A percentile compares a stretch with the other conserved stretches of the same genome.
Evolutionary conservation across 306 rosid genomes (phyloP).

Genomic region (Malus sylvestris): DNA sequence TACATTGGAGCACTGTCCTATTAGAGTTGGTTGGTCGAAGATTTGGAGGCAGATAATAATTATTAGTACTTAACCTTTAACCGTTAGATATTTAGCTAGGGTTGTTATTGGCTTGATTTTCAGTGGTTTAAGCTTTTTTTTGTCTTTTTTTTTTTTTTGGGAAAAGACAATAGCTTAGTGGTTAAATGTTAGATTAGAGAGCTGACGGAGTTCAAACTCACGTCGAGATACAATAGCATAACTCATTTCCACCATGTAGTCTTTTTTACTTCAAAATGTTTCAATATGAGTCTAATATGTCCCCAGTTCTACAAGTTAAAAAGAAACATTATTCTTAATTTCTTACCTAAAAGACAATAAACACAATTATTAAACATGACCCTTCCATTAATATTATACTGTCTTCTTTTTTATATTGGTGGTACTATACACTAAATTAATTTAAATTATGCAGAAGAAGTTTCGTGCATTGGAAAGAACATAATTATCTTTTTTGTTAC

Average conservation of each 20-base stretch:
- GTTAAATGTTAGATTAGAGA: no score
- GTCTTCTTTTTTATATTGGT: no score
- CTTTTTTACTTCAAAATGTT: not conserved
- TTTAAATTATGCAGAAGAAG: no score
- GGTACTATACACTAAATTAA: no score
- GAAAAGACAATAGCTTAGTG: no score
- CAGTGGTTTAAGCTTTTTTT: not conserved
- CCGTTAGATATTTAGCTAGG: not conserved
- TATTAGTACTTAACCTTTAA: not conserved
- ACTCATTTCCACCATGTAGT: no score
- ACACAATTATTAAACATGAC: not conserved
- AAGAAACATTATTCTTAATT: not conserved
- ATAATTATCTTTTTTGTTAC: no score
- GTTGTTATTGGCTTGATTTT: not conserved
- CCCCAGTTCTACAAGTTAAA: not conserved
- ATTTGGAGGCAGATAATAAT: not conserved
- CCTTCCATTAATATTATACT: not conserved
- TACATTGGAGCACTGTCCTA: not conserved
- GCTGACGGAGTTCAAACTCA: no score
- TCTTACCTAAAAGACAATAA: not conserved
- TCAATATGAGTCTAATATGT: not conserved
- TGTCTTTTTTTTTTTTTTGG: not conserved
- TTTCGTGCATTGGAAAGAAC: fast-evolving
- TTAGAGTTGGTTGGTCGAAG: not conserved
- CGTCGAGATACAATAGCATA: no score